These are phyloP conservation scores for Keithomyces neogunnii DNA, from an alignment of 2,329 filamentous ascomycete genomes.

Conservation along the genomic window DNA sequence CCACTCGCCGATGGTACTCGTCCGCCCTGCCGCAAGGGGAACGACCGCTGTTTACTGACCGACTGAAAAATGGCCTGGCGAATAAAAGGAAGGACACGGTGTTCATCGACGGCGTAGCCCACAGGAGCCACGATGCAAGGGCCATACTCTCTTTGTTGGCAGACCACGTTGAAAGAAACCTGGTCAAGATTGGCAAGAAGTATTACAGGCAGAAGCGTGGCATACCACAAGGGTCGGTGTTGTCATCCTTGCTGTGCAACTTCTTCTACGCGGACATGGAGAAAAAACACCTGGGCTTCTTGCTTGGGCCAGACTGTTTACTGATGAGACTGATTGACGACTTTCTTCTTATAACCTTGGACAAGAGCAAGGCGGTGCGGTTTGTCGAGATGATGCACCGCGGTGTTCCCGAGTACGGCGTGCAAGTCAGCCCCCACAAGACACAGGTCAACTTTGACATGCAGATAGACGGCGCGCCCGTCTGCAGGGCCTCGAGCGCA, in stretches of 20 bases:
- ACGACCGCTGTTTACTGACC: constrained; percentile 31
- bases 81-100: constrained; percentile 56
- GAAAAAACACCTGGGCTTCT: constrained; percentile 56
- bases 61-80: constrained; percentile 31
- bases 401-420: constrained; percentile 72
- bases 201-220: constrained; percentile 81
- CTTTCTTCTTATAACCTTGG: constrained; percentile 78
- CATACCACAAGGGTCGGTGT: constrained; percentile 86
- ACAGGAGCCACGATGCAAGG: constrained; percentile 46
- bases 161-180: constrained; percentile 75
- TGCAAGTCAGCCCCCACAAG: constrained; percentile 68
- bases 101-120: constrained; percentile 63
- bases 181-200: constrained; percentile 82
- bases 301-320: constrained; percentile 48
- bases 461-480: constrained; percentile 39
- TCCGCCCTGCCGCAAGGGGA: constrained; percentile 38
- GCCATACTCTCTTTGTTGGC: constrained; percentile 61
- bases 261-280: constrained; percentile 94
- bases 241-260: constrained; percentile 84
- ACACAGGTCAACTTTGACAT: constrained; percentile 78
- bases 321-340: constrained; percentile 84
- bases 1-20: constrained; percentile 42
- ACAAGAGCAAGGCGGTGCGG: constrained; percentile 52
- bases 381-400: constrained; percentile 77
- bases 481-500: constrained; percentile 33